A percentile compares a stretch with the other conserved stretches of the same genome.
These are phyloP conservation scores for Saturnispora halmiae DNA, from an alignment of 805 yeast species.

Conservation along the genomic window DNA sequence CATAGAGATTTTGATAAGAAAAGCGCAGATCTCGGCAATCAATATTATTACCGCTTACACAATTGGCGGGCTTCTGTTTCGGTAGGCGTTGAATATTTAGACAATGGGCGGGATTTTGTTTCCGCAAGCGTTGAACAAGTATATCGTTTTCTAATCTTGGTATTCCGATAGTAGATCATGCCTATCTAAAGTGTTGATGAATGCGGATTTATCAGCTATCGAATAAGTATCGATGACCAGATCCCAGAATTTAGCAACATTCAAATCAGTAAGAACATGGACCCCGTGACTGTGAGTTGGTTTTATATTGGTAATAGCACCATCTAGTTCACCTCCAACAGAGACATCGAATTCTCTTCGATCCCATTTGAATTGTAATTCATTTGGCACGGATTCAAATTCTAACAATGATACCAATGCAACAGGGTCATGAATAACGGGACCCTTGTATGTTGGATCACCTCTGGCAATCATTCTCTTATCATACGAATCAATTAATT, in stretches of 20 bases:
- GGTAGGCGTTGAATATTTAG: no score
- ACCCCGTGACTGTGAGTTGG: constrained; percentile 28
- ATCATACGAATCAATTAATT: constrained; percentile 44
- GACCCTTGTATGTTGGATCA: constrained; percentile 42
- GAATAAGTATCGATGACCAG: constrained; percentile 32
- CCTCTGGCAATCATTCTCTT: constrained; percentile 34
- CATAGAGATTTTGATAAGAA: no score
- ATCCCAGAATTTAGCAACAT: constrained; percentile 39
- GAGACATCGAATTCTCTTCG: constrained; percentile 16
- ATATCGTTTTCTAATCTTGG: background rate
- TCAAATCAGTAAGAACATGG: constrained; percentile 32
- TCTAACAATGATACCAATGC: constrained; percentile 55
- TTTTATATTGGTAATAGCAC: constrained; percentile 20
- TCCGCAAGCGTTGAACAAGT: no score
- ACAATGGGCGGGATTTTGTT: no score
- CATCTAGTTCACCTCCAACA: constrained; percentile 10
- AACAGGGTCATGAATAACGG: constrained; percentile 76
- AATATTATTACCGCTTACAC: background rate
- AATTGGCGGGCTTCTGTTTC: no score
- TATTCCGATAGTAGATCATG: constrained; percentile 9
- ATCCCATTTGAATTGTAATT: constrained; percentile 18
- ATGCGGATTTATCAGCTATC: constrained; percentile 26
- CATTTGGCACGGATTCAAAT: constrained; percentile 24
- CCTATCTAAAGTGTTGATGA: constrained; percentile 13
- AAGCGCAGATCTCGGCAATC: background rate